Evolutionary conservation across 495 filamentous ascomycete genomes (phyloP), one percentile per base, ranked within the genome.

Genomic region (Aspergillus avenaceus): DNA sequence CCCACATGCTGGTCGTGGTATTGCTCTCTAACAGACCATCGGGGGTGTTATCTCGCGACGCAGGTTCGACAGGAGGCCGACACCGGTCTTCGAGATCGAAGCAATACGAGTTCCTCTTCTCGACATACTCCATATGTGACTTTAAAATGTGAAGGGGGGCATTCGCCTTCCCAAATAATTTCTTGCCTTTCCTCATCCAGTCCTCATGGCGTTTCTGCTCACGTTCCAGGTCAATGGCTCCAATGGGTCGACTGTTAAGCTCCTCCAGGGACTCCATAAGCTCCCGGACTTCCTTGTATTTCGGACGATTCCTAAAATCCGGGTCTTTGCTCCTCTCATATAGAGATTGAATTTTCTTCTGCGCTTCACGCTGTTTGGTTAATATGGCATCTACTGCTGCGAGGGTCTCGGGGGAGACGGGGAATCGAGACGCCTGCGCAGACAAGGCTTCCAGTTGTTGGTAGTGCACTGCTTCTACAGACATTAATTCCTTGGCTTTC

Each of bases 111-210:
- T 99, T 99, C 25, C 90, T 85, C 38, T 87, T 85, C 18, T 88
- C 81, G 4, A 97, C 95, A 63, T 91, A 88, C 45, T 91, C 86
- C 91, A 99, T 96, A 58, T 99, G 91, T 21, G 81, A 83, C 51
- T 88, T 88, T 22, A 99, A 71, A 53, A 99, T 99, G 60, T 97
- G 93, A 24, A 99, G 68, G 9, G 93, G 93, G 3, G 93, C 93
- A 64, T 99, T 99, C 3, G 95, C 91, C 69, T 99, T 99, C 29
- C 95, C 95, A 57, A 99, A 99, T 0, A 99, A 72, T 70, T 97
- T 97, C 71, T 99, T 99, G 24, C 93, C 93, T 57, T 91, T 88
- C 34, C 93, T 76, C 93, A 99, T 99, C 93, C 93, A 99, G 64
- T 99, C 95, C 59, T 97, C 93, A 56, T 99, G 93, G 11, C 89